phyloP scores from a whole-genome alignment of 352 stramenopile species.

The Phytophthora chlamydospora region DNA sequence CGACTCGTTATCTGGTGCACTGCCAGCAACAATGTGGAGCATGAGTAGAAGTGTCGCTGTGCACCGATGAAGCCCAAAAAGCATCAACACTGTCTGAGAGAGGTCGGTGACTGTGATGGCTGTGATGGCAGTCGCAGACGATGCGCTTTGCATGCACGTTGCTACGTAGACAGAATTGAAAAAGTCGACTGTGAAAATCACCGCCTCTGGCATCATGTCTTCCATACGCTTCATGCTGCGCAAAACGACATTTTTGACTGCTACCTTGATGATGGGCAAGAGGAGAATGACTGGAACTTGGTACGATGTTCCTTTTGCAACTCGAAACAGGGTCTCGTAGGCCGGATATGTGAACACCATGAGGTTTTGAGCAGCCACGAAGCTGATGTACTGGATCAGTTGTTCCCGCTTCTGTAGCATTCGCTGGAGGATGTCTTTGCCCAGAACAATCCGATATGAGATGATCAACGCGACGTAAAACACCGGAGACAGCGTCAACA shows the following conservation, averaged over 20 bases:
- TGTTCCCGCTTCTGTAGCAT: slow-evolving; percentile 13
- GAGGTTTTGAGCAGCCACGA: slow-evolving; percentile 10
- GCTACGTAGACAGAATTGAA: slow-evolving; percentile 37
- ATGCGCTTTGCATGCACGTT: slow-evolving; percentile 28
- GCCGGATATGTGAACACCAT: slow-evolving; percentile 26
- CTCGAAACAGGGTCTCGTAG: slow-evolving; percentile 24
- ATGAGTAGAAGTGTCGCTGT: slow-evolving; percentile 6
- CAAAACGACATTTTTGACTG: slow-evolving; percentile 31
- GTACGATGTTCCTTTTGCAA: slow-evolving; percentile 9
- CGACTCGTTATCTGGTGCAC: background rate
- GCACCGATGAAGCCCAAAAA: slow-evolving; percentile 12
- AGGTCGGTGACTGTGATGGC: slow-evolving; percentile 22
- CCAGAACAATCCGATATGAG: slow-evolving; percentile 22
- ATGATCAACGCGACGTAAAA: slow-evolving; percentile 24
- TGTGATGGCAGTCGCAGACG: slow-evolving; percentile 9
- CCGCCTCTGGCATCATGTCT: slow-evolving; percentile 26
- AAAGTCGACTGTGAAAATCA: slow-evolving; percentile 33
- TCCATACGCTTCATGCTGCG: slow-evolving; percentile 13
- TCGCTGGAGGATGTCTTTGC: slow-evolving; percentile 7
- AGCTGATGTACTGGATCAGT: slow-evolving; percentile 11
- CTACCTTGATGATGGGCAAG: slow-evolving; percentile 35
- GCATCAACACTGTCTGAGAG: slow-evolving; percentile 20
- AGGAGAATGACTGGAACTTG: slow-evolving; percentile 21
- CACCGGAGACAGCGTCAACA: slow-evolving; percentile 13
- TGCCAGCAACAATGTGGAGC: background rate